Base-by-base conservation (phyloP, 208 protist species). In the Acanthamoeba triangularis region DNA sequence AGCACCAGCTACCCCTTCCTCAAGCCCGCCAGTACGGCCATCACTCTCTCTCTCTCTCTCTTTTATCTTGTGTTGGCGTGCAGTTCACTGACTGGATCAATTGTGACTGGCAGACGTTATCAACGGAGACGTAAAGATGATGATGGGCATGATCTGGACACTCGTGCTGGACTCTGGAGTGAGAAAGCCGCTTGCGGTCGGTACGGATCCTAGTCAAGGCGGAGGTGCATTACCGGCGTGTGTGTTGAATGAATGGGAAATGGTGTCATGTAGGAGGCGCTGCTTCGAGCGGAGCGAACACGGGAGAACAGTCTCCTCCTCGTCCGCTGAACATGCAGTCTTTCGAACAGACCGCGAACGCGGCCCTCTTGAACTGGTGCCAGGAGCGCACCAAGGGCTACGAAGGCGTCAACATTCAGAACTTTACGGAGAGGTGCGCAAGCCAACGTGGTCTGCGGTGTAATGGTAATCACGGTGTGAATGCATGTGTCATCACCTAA, bases 81-180 rank as follows among this genome's bases (percentile, higher is more conserved):
- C 14, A 8, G 14, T 84, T 25, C 33, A 3, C 35, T 52, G 14
- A 37, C 33, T 13, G 3, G 13, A 37, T 74, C 25, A 28, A 18
- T n/a, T 2, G 11, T 30, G 65, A 37, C 10, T 49, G 35, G 18
- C 84, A 91, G 84, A 91, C 41, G 35, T 91, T 23, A 49, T 91
- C 41, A 52, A 91, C 59, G 90, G 90, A 76, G 65, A 94, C 35
- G 25, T 35, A 30, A 94, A 94, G 90, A 94, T 94, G 90, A 25
- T 94, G 8, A 49, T 94, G 37, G 90, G 90, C 37, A 65, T 94
- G 90, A 80, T 94, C 18, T 94, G 90, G 90, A 94, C 63, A 28
- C 90, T 94, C 30, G 44, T 94, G 20, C 90, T 94, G 25, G 63
- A 94, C 63, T 94, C 56, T 44, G 84, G 84, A 16, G 84, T 91